Percentiles rank a stretch among this genome's conserved stretches.
Conservation (phyloP, 345 rosid genomes). For the Passiflora organensis region DNA sequence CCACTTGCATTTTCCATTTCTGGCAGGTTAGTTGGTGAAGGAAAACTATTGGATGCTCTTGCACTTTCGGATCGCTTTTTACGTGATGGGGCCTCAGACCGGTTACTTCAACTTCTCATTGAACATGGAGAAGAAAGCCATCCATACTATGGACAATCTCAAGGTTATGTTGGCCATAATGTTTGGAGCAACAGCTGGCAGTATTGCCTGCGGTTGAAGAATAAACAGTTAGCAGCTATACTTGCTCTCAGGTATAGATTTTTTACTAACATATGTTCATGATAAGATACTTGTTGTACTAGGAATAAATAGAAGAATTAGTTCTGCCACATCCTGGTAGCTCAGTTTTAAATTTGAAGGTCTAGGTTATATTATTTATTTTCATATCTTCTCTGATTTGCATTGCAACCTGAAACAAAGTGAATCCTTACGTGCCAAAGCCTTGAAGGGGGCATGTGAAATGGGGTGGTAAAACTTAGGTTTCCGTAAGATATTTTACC, state of each 20-base stretch:
- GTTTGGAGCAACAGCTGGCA: slow-evolving; percentile 89
- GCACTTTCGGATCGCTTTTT: slow-evolving; percentile 97
- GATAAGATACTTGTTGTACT: slow-evolving; percentile 2
- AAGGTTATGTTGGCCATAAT: slow-evolving; percentile 51
- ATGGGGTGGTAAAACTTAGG: no score
- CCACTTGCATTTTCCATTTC: slow-evolving; percentile 3
- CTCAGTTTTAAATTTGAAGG: no score
- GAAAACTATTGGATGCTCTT: slow-evolving; percentile 89
- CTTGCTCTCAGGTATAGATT: slow-evolving; percentile 79
- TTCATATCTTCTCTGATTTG: no score
- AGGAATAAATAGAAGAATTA: not conserved
- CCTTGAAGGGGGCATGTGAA: no score
- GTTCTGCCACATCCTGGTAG: no score
- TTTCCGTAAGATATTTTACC: no score
- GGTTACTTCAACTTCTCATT: slow-evolving; percentile 75
- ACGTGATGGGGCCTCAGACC: slow-evolving; percentile 85
- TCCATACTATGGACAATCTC: slow-evolving; percentile 42
- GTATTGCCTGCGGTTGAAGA: slow-evolving; percentile 92
- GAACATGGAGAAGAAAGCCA: slow-evolving; percentile 65
- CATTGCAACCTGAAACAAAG: no score
- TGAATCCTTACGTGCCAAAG: no score
- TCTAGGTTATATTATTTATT: no score
- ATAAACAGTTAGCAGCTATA: slow-evolving; percentile 79
- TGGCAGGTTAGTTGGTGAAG: slow-evolving; percentile 75
- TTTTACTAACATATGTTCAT: not conserved